Conservation (phyloP, 768 basidiomycete genomes). For the Boletus edulis region DNA sequence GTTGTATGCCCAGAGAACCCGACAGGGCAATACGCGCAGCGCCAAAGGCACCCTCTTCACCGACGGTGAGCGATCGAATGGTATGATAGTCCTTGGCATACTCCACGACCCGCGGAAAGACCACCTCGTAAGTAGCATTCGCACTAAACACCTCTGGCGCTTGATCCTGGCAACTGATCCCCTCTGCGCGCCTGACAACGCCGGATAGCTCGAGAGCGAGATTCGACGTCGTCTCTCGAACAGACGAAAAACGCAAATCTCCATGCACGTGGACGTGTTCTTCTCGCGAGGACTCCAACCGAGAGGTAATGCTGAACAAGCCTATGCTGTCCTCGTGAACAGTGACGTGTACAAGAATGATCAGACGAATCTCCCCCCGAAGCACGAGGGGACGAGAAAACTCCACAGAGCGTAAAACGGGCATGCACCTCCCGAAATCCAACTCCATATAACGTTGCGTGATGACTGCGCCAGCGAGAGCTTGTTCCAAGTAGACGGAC, state of each 20-base stretch:
- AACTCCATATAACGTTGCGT: constrained; percentile 31
- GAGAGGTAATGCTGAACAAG: constrained; percentile 48
- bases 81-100: constrained; percentile 60
- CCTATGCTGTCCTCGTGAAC: constrained; percentile 36
- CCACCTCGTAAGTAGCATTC: constrained; percentile 58
- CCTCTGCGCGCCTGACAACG: constrained; percentile 33
- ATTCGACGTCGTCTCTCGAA: constrained; percentile 32
- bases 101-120: constrained; percentile 67
- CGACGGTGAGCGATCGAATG: constrained; percentile 52
- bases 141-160: constrained; percentile 49
- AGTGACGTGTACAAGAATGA: constrained; percentile 40
- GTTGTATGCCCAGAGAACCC: constrained; percentile 42
- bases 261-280: constrained; percentile 47
- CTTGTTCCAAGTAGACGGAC: constrained; percentile 62
- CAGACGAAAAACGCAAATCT: constrained; percentile 38
- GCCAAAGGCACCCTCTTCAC: constrained; percentile 46
- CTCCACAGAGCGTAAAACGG: constrained; percentile 41
- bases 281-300: constrained; percentile 27
- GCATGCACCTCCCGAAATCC: constrained; percentile 32
- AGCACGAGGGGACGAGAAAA: constrained; percentile 59
- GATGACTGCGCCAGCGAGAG: constrained; percentile 43
- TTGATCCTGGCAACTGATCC: constrained; percentile 26
- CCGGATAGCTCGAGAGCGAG: constrained; percentile 38
- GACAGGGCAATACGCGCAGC: constrained; percentile 49
- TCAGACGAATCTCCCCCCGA: constrained; percentile 27